Percentiles rank a stretch among this genome's conserved stretches.
These are phyloP conservation scores for Ceriops tagal DNA, from an alignment of 345 rosid species.

Conservation along the genomic window DNA sequence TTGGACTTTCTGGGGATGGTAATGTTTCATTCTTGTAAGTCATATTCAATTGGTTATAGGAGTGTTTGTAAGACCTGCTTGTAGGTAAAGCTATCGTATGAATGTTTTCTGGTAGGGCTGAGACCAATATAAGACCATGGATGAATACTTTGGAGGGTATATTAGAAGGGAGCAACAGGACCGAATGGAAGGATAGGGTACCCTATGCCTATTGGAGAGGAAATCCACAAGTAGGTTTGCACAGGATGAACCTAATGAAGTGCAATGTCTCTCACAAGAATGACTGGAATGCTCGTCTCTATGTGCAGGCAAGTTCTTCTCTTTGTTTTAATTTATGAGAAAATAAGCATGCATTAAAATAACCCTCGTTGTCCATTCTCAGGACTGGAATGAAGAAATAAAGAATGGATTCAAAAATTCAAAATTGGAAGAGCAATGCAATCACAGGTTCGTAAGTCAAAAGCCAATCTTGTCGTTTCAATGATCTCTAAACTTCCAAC, in stretches of 20 bases:
- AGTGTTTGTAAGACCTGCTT: neutral
- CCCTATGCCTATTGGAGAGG: constrained; percentile 76
- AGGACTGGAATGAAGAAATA: constrained; percentile 51
- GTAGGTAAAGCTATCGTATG: neutral
- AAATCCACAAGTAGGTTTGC: constrained; percentile 31
- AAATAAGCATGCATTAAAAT: neutral
- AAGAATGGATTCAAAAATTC: constrained; percentile 46
- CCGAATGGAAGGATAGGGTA: constrained; percentile 50
- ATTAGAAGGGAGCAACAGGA: constrained; percentile 35
- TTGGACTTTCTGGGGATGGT: constrained; percentile 89
- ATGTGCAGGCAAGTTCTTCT: constrained; percentile 17
- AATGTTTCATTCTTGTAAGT: constrained; percentile 2
- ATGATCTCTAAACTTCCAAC: neutral
- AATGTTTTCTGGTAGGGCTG: constrained; percentile 38
- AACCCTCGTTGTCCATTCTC: neutral
- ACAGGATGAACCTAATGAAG: constrained; percentile 38
- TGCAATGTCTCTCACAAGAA: constrained; percentile 40
- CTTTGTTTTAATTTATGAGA: neutral
- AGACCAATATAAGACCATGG: constrained; percentile 67
- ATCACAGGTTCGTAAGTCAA: constrained; percentile 39
- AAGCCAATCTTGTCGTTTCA: no score
- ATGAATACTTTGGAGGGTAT: constrained; percentile 30
- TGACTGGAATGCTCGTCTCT: constrained; percentile 41
- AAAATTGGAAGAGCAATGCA: constrained; percentile 53
- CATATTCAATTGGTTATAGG: no score